These are phyloP conservation scores for Aspergillus ostianus DNA, from an alignment of 495 filamentous ascomycete genomes.

Conservation along the genomic window DNA sequence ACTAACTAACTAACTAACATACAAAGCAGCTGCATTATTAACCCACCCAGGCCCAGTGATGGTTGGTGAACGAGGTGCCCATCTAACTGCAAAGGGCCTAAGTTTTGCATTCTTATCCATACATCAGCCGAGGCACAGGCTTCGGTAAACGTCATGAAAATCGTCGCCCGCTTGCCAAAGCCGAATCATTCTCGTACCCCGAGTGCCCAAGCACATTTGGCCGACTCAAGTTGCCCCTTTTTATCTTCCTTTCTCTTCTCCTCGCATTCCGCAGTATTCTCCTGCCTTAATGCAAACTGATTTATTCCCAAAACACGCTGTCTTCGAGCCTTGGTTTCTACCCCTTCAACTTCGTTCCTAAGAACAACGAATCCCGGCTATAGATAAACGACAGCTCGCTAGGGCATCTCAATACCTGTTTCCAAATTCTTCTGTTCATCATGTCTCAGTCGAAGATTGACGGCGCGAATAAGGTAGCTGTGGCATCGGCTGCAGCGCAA, in stretches of 20 bases:
- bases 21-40: not conserved
- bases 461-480: slow-evolving; percentile 34
- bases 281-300: not conserved
- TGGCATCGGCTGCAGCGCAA: slow-evolving; percentile 51
- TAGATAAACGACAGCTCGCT: not conserved
- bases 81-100: not conserved
- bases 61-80: too few relatives aligned
- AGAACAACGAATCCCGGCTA: not conserved
- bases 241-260: slow-evolving; percentile 14
- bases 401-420: not conserved
- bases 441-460: slow-evolving; percentile 44
- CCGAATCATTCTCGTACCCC: slow-evolving; percentile 37
- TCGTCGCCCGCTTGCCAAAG: slow-evolving; percentile 23
- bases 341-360: too few relatives aligned
- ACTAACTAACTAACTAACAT: too few relatives aligned
- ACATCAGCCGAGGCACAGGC: slow-evolving; percentile 39
- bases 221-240: slow-evolving; percentile 3
- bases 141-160: slow-evolving; percentile 49
- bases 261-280: slow-evolving; percentile 11
- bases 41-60: too few relatives aligned
- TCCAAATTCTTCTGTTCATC: slow-evolving; percentile 6
- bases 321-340: not conserved
- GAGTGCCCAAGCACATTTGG: too few relatives aligned
- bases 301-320: not conserved
- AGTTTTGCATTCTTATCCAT: not conserved